Conservation (phyloP, 208 protist genomes). For the Leishmania turanica region DNA sequence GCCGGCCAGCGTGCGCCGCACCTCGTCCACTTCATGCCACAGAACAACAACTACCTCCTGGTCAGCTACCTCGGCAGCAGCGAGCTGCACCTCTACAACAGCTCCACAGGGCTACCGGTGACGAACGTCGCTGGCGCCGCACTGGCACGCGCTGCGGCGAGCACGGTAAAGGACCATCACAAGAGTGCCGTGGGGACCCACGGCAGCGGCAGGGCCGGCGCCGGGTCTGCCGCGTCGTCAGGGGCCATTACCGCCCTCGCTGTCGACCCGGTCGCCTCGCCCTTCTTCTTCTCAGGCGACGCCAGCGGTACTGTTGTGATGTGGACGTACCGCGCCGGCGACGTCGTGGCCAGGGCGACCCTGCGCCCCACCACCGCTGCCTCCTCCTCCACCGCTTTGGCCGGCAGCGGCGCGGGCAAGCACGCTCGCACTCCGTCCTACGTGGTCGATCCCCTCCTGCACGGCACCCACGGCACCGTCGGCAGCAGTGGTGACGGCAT, state of each 20-base stretch:
- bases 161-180: background rate
- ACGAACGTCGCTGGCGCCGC: conserved; percentile 28
- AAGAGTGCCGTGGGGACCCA: background rate
- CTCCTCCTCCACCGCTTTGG: background rate
- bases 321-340: conserved; percentile 50
- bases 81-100: conserved; percentile 64
- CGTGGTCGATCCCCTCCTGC: conserved; percentile 11
- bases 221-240: background rate
- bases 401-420: conserved; percentile 1
- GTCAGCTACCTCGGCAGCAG: conserved; percentile 47
- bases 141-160: background rate
- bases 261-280: conserved; percentile 42
- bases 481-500: conserved; percentile 1
- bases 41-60: conserved; percentile 80
- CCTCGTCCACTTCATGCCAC: conserved; percentile 58
- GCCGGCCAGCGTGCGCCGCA: conserved; percentile 25
- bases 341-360: conserved; percentile 26
- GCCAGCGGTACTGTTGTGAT: conserved; percentile 42
- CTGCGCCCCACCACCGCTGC: conserved; percentile 10
- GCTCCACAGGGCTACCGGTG: conserved; percentile 65
- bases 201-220: background rate
- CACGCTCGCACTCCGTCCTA: conserved; percentile 9
- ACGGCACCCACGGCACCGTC: background rate
- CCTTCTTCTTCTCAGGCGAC: conserved; percentile 68
- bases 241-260: conserved; percentile 39